Conservation (phyloP, 2,329 filamentous ascomycete genomes). For the Stromatinia cepivora region DNA sequence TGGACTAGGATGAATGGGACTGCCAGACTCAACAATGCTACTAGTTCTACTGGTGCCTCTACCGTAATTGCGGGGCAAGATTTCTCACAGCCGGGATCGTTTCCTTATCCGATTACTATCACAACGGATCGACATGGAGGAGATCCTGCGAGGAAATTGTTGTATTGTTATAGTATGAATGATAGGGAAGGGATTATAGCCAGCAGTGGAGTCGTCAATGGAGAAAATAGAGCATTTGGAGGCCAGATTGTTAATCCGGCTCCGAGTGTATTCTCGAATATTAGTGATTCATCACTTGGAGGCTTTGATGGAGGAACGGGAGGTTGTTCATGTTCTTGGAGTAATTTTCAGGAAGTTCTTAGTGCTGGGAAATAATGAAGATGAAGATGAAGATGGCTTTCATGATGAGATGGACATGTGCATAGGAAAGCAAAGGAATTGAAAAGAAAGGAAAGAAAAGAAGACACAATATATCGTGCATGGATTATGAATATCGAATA, state of each 20-base stretch:
- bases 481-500: conserved; percentile 19
- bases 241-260: conserved; percentile 56
- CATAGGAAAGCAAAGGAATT: neutral
- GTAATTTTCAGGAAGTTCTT: conserved; percentile 46
- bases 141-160: conserved; percentile 51
- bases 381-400: conserved; percentile 8
- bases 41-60: conserved; percentile 21
- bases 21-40: conserved; percentile 45
- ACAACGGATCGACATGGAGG: conserved; percentile 64
- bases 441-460: neutral
- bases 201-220: conserved; percentile 48
- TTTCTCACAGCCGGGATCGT: conserved; percentile 52
- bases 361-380: conserved; percentile 9
- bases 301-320: conserved; percentile 64
- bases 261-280: conserved; percentile 38
- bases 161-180: conserved; percentile 55
- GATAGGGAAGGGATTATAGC: conserved; percentile 48
- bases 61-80: conserved; percentile 36
- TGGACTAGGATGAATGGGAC: conserved; percentile 57
- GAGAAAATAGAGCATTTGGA: conserved; percentile 52
- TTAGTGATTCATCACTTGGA: conserved; percentile 50
- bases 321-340: conserved; percentile 62
- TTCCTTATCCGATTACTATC: conserved; percentile 64
- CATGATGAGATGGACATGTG: neutral
- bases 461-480: neutral